Conservation (phyloP, 2,329 filamentous ascomycete genomes). For the Arthroderma uncinatum region DNA sequence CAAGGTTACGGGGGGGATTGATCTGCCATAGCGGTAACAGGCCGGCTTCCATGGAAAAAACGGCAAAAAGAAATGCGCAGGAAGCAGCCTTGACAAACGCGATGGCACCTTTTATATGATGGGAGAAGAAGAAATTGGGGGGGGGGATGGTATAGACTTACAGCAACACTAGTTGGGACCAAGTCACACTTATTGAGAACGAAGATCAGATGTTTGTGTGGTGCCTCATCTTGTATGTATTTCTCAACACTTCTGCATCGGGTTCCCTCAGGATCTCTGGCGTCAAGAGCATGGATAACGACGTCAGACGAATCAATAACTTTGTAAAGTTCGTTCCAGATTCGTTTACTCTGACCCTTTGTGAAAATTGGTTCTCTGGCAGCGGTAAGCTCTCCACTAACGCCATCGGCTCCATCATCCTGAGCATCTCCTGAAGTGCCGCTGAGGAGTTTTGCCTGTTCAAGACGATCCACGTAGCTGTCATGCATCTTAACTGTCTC, state of each 20-base stretch:
- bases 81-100: slow-evolving; percentile 85
- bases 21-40: slow-evolving; percentile 99
- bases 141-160: slow-evolving; percentile 49
- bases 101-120: slow-evolving; percentile 29
- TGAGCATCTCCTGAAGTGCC: slow-evolving; percentile 50
- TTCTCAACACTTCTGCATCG: slow-evolving; percentile 85
- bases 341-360: slow-evolving; percentile 90
- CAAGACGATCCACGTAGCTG: slow-evolving; percentile 65
- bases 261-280: slow-evolving; percentile 79
- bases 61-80: slow-evolving; percentile 20
- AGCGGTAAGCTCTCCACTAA: slow-evolving; percentile 43
- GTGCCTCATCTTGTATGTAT: slow-evolving; percentile 83
- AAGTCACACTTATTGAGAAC: slow-evolving; percentile 87
- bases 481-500: slow-evolving; percentile 72
- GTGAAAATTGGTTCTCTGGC: slow-evolving; percentile 80
- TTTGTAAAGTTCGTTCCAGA: slow-evolving; percentile 95
- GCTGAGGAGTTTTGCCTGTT: slow-evolving; percentile 65
- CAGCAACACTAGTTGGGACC: slow-evolving; percentile 82
- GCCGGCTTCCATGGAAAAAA: slow-evolving; percentile 57
- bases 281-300: slow-evolving; percentile 86
- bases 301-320: slow-evolving; percentile 94
- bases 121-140: slow-evolving; percentile 11
- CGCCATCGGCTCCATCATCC: slow-evolving; percentile 40
- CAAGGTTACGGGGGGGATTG: slow-evolving; percentile 59
- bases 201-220: slow-evolving; percentile 90